Base-by-base conservation (phyloP, 1,139 yeast species). In the Debaryomyces sp. region DNA sequence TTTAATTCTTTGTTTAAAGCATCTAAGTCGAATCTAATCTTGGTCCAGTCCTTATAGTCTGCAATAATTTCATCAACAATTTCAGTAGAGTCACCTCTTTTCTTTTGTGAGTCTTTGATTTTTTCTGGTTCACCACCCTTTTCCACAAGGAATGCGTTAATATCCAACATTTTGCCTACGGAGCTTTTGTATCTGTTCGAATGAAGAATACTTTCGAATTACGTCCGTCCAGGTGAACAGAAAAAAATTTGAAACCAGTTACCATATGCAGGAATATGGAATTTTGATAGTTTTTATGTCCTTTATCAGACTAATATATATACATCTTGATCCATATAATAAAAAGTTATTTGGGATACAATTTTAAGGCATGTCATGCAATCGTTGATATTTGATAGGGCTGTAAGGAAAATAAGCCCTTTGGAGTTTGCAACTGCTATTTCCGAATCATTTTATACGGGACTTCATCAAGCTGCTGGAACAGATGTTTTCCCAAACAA, bases 51-150 rank as follows among this genome's bases (percentile, higher is more conserved):
- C 73, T 89, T 89, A 80, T 94, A 94, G 58, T 86, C 96, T 54
- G 76, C 78, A 67, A 95, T 89, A 66, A 94, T 91, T 73, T 94
- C 97, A 66, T 94, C 99, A 43, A 94, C 98, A 49, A 94, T 67
- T 71, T 94, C 99, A 46, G 91, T 98, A 30, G 95, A 77, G 60
- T 84, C 98, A 52, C 96, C 96, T 78, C 99, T 89, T 57, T 96
- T 96, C 70, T 77, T 83, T 72, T 94, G 99, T 34, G 98, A 91
- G 61, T 77, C 84, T 67, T 87, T 87, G 65, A 94, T 90, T 54
- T 77, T 76, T 59, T 91, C 95, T 40, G 99, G 97, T 69, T 91
- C 83, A 57, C 98, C 99, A 52, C 99, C 99, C 73, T 90, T 91
- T 67, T 94, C 99, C 60, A 85, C 96, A 60, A 94, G 84, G 67